Evolutionary conservation across 345 rosid species (phyloP), one percentile per base, ranked within the genome.

Genomic region (Linum usitatissimum): DNA sequence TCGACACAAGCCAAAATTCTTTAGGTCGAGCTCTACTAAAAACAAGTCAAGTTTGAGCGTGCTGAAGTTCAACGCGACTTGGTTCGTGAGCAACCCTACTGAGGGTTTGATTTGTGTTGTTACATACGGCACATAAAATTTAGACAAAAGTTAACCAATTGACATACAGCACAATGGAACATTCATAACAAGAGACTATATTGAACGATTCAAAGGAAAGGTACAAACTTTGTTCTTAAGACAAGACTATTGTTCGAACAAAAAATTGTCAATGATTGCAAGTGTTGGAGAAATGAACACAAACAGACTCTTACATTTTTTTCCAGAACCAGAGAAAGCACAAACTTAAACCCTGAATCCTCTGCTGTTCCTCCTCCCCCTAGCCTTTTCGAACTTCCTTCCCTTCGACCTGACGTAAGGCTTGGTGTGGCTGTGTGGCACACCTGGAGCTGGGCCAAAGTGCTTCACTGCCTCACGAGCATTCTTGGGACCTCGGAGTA

Each of bases 391-490:
- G 40, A 72, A 72, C 64, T 72, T 72, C 58, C 76, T 67, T 59
- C 76, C 76, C 71, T 72, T 72, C 17, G 76, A 21, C 53, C 76
- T 68, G 1, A 73, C 66, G 6, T 73, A 73, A 1, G 76, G 76
- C 45, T 73, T 73, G 20, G 76, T 64, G 38, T 73, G 76, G 55
- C 72, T 73, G 63, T 73, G 76, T 40, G 76, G 76, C 40, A 73
- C 76, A 56, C 76, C 76, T 60, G 76, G 76, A 40, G 76, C 76
- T 30, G 72, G 72, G 30, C 76, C 76, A 73, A 73, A 73, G 34
- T 73, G 76, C 66, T 68, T 73, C 53, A 68, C 76, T 23, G 72
- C 76, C 56, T 73, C 76, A 20, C 76, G 76, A 6, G 72, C 65
- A 54, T 73, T 68, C 72, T 68, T 68, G 34, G 72, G 69, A 59